Conservation (phyloP, 2,329 filamentous ascomycete species). For the Pseudogymnoascus destructans region DNA sequence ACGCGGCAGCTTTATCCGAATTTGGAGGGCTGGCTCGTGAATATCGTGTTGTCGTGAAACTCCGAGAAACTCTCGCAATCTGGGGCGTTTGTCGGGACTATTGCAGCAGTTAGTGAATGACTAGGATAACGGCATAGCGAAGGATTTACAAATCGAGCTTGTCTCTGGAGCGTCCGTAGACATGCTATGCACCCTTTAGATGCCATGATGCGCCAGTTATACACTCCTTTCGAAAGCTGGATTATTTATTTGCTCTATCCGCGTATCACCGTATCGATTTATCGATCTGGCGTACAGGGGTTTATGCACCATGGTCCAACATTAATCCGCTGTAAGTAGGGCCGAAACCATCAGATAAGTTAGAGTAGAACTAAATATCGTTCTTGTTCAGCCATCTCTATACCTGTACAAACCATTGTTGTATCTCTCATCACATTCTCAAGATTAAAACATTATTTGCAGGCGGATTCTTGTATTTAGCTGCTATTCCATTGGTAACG, state of each 20-base stretch:
- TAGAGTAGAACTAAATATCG: not conserved
- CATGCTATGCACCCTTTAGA: slow-evolving; percentile 20
- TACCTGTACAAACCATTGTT: not conserved
- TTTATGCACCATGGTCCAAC: not conserved
- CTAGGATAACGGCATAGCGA: not conserved
- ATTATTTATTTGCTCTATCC: slow-evolving; percentile 6
- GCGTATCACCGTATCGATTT: not conserved
- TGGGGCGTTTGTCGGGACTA: slow-evolving; percentile 11
- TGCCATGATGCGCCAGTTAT: slow-evolving; percentile 2
- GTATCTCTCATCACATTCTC: not conserved
- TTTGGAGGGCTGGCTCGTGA: slow-evolving; percentile 19
- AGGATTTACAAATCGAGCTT: slow-evolving; percentile 13
- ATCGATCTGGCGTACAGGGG: not conserved
- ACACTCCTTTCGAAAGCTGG: not conserved
- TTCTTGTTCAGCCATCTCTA: not conserved
- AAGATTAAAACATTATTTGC: not conserved
- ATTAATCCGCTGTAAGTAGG: not conserved
- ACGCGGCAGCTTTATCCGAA: slow-evolving; percentile 14
- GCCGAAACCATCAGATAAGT: not conserved
- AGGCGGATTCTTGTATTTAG: not conserved
- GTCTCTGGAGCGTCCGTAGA: slow-evolving; percentile 20
- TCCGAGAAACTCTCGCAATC: slow-evolving; percentile 12
- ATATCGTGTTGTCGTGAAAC: slow-evolving; percentile 18
- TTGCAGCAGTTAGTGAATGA: slow-evolving; percentile 11
- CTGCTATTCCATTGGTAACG: not conserved